Percentiles rank a stretch among this genome's conserved stretches.
phyloP scores from a whole-genome alignment of 768 basidiomycete species.

The Symmetrospora coprosmae region DNA sequence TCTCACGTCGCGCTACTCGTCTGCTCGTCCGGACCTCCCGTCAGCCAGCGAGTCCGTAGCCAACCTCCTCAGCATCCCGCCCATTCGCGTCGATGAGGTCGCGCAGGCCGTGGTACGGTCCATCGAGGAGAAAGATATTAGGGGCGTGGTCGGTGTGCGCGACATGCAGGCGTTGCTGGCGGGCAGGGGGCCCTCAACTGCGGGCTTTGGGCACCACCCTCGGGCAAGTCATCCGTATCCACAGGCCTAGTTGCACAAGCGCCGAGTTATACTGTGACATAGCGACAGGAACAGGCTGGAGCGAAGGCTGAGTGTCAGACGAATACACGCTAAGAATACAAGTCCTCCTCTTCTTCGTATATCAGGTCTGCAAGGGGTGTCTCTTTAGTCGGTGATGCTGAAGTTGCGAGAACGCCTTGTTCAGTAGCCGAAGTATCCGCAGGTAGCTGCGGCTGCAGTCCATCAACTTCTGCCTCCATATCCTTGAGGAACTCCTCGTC shows the following conservation, averaged over 20 bases:
- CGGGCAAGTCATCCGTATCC: too few species aligned
- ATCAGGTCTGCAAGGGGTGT: background rate
- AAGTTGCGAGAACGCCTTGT: background rate
- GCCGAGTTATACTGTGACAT: too few species aligned
- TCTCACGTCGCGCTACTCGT: slow-evolving; percentile 49
- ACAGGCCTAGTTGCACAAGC: too few species aligned
- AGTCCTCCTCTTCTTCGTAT: slow-evolving; percentile 7
- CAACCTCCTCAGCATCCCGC: slow-evolving; percentile 66
- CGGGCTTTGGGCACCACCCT: background rate
- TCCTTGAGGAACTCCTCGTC: background rate
- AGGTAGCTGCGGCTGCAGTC: too few species aligned
- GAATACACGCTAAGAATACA: background rate
- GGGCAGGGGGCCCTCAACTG: slow-evolving; percentile 32
- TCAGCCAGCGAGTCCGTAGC: slow-evolving; percentile 51
- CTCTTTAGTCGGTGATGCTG: background rate
- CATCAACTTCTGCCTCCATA: background rate
- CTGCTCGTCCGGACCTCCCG: slow-evolving; percentile 34
- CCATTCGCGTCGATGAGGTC: slow-evolving; percentile 91
- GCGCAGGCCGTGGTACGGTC: slow-evolving; percentile 59
- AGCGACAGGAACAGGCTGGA: too few species aligned
- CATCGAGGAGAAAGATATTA: slow-evolving; percentile 48
- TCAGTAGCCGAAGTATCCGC: background rate
- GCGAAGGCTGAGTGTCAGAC: too few species aligned
- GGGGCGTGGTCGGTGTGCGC: slow-evolving; percentile 54
- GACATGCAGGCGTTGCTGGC: slow-evolving; percentile 65